Evolutionary conservation across 345 rosid species (phyloP).

Genomic region (Camelina laxa): DNA sequence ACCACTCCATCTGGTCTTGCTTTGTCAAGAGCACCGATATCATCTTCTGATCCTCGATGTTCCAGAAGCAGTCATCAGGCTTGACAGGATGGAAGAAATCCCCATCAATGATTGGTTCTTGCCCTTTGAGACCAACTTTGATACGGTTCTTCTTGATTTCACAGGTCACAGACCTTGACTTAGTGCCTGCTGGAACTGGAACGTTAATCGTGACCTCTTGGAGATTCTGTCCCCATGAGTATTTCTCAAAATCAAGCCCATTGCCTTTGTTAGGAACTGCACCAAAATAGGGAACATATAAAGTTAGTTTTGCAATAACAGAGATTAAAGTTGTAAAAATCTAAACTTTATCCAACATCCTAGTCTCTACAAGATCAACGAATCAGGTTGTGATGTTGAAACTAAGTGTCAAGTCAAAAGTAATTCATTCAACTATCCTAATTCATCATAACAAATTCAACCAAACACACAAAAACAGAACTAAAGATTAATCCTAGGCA

Average conservation of each 20-base stretch:
- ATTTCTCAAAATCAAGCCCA: constrained; percentile 84
- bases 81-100: constrained; percentile 66
- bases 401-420: neutral
- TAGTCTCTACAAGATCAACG: neutral
- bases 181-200: constrained; percentile 83
- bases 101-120: constrained; percentile 80
- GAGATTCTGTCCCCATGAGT: constrained; percentile 89
- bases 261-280: constrained; percentile 90
- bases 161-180: constrained; percentile 66
- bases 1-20: constrained; percentile 93
- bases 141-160: constrained; percentile 87
- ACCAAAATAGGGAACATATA: neutral
- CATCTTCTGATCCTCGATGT: constrained; percentile 58
- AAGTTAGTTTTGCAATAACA: neutral
- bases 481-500: neutral
- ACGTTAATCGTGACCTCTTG: constrained; percentile 77
- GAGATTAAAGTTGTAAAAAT: neutral
- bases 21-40: constrained; percentile 72
- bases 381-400: neutral
- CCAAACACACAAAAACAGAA: constrained; percentile 2
- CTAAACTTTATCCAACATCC: constrained; percentile 18
- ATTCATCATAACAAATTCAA: neutral
- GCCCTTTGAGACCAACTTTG: constrained; percentile 87
- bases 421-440: neutral
- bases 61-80: constrained; percentile 94